These are phyloP conservation scores for Bimuria novae-zelandiae DNA, from an alignment of 2,329 filamentous ascomycete genomes.

Conservation along the genomic window DNA sequence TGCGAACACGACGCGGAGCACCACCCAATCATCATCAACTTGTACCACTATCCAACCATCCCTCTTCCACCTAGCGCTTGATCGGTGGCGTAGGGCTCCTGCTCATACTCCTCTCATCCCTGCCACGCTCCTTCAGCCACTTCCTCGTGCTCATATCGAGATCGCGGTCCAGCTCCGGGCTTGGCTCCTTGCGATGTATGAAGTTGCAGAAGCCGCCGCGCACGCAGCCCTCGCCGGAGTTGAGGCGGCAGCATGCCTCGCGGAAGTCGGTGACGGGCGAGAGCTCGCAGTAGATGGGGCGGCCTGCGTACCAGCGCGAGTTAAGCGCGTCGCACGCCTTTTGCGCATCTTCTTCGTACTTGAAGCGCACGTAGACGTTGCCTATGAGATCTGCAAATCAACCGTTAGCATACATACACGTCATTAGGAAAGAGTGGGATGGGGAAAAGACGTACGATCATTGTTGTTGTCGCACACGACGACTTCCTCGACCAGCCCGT, in stretches of 20 bases:
- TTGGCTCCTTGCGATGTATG: constrained; percentile 96
- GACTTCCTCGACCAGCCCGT: constrained; percentile 94
- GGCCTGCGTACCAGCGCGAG: constrained; percentile 92
- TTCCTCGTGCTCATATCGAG: constrained; percentile 90
- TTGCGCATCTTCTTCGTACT: constrained; percentile 97
- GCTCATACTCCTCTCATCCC: constrained; percentile 80
- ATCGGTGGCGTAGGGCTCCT: constrained; percentile 88
- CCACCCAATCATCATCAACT: too few relatives aligned
- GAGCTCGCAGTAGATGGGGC: constrained; percentile 97
- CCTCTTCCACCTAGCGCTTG: constrained; percentile 50
- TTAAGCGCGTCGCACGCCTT: constrained; percentile 93
- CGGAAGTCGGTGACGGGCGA: constrained; percentile 97
- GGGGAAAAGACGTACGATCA: constrained; percentile 66
- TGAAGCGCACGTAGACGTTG: constrained; percentile 99
- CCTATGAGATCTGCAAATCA: constrained; percentile 77
- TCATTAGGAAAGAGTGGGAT: neutral
- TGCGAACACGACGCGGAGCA: too few relatives aligned
- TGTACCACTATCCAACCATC: too few relatives aligned
- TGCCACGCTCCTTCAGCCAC: constrained; percentile 84
- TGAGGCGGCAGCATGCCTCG: constrained; percentile 94
- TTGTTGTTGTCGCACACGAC: constrained; percentile 99
- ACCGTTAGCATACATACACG: constrained; percentile 14
- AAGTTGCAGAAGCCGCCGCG: constrained; percentile 99
- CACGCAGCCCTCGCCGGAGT: constrained; percentile 93
- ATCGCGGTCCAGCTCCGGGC: constrained; percentile 84